These are phyloP conservation scores for Apiotrichum brassicae DNA, from an alignment of 1,284 basidiomycete genomes.

Conservation along the genomic window DNA sequence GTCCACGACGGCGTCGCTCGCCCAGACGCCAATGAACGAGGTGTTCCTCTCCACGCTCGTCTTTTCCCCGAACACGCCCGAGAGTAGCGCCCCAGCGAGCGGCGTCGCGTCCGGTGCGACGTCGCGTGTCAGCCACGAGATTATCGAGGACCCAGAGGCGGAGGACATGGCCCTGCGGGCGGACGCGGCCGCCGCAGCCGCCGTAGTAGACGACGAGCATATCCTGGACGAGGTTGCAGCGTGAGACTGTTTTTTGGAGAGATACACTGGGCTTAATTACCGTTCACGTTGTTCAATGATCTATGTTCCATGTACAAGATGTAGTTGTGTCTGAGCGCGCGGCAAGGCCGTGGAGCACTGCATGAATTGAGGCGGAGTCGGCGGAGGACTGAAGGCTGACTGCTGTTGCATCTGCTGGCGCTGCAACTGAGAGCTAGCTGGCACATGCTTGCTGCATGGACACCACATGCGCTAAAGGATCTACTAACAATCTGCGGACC, in stretches of 20 bases:
- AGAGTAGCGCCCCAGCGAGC: background rate
- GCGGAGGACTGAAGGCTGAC: no score
- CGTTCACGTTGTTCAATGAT: background rate
- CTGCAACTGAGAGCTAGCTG: no score
- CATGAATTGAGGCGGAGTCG: no score
- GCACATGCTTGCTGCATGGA: no score
- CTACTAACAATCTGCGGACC: no score
- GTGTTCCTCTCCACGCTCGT: conserved; percentile 47
- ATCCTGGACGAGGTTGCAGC: conserved; percentile 1
- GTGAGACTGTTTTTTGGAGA: background rate
- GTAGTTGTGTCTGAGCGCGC: no score
- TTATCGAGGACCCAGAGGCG: conserved; percentile 8
- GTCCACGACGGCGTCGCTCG: conserved; percentile 3
- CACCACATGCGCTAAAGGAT: no score
- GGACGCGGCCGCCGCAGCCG: background rate
- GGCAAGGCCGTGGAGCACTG: no score
- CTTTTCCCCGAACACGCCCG: background rate
- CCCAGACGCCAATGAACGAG: conserved; percentile 49
- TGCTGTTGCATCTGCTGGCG: no score
- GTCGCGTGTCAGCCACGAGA: conserved; percentile 5
- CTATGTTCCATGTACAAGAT: background rate
- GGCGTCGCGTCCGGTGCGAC: background rate
- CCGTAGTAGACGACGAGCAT: conserved; percentile 1
- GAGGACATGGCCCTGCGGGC: background rate
- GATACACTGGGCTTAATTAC: background rate